Evolutionary conservation across 768 basidiomycete species (phyloP).

Genomic region (Leccinum barrowsii): DNA sequence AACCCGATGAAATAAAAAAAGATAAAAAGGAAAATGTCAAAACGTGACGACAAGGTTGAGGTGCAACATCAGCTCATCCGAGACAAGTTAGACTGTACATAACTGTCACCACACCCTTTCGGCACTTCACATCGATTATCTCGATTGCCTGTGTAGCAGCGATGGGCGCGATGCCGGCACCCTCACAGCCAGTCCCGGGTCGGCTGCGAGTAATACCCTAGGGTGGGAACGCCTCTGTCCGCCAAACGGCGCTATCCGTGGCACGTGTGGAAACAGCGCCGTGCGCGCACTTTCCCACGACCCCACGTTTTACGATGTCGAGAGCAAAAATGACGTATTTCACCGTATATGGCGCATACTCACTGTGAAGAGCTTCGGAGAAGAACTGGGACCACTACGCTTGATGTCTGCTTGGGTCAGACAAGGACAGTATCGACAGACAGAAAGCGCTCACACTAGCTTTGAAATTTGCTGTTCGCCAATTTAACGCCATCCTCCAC

Average conservation of each 20-base stretch:
- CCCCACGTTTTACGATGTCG: conserved; percentile 40
- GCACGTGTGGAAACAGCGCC: conserved; percentile 19
- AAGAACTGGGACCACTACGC: not conserved
- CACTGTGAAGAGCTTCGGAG: conserved; percentile 14
- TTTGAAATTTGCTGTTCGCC: conserved; percentile 9
- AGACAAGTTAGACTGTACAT: conserved; percentile 19
- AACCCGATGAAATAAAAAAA: conserved; percentile 6
- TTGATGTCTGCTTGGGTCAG: conserved; percentile 11
- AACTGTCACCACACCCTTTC: conserved; percentile 10
- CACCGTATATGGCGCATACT: conserved; percentile 15
- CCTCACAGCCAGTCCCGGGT: conserved; percentile 10
- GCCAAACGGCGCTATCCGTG: not conserved
- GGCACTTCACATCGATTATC: conserved; percentile 14
- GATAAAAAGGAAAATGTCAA: conserved; percentile 14
- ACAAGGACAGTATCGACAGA: not conserved
- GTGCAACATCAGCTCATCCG: conserved; percentile 25
- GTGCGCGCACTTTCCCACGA: conserved; percentile 32
- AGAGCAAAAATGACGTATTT: conserved; percentile 29
- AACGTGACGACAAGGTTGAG: conserved; percentile 19
- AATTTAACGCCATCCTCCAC: conserved; percentile 4
- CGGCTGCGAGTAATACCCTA: not conserved
- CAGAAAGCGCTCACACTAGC: conserved; percentile 12
- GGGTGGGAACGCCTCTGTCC: conserved; percentile 1
- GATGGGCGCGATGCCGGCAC: conserved; percentile 19
- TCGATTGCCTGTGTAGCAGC: not conserved